Percentiles rank a stretch among this genome's conserved stretches.
Conservation (phyloP, 2,329 filamentous ascomycete genomes). For the Cladophialophora yegresii region DNA sequence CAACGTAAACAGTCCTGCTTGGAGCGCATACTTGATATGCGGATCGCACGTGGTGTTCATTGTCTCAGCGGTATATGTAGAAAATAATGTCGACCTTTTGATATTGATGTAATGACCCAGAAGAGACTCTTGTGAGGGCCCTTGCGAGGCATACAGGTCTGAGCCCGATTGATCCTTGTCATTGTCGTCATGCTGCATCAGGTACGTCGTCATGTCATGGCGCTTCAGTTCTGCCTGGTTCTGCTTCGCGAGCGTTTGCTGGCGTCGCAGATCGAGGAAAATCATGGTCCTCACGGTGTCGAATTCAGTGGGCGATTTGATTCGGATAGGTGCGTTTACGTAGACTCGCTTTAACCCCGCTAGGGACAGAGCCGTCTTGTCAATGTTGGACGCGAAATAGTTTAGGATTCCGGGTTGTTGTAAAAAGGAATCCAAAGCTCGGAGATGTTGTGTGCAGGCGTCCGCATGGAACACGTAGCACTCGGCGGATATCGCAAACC, state of each 20-base stretch:
- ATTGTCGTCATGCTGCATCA: not conserved
- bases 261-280: conserved; percentile 8
- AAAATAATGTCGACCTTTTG: conserved; percentile 13
- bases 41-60: conserved; percentile 11
- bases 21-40: conserved; percentile 3
- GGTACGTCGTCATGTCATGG: conserved; percentile 2
- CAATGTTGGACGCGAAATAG: conserved; percentile 7
- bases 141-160: not conserved
- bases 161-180: not conserved
- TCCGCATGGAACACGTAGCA: conserved; percentile 13
- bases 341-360: conserved; percentile 8
- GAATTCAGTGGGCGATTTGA: conserved; percentile 13
- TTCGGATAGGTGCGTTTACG: conserved; percentile 4
- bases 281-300: conserved; percentile 11
- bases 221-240: conserved; percentile 9
- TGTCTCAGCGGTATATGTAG: not conserved
- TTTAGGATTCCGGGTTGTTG: conserved; percentile 3
- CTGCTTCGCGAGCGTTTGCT: conserved; percentile 9
- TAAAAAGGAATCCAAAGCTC: conserved; percentile 9
- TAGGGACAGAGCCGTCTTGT: conserved; percentile 16
- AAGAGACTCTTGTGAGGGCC: not conserved
- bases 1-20: conserved; percentile 12
- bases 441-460: conserved; percentile 13
- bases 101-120: conserved; percentile 8
- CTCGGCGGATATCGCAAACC: conserved; percentile 16